Base-by-base conservation (phyloP, 2,329 filamentous ascomycete species). In the Verticillium albo-atrum region DNA sequence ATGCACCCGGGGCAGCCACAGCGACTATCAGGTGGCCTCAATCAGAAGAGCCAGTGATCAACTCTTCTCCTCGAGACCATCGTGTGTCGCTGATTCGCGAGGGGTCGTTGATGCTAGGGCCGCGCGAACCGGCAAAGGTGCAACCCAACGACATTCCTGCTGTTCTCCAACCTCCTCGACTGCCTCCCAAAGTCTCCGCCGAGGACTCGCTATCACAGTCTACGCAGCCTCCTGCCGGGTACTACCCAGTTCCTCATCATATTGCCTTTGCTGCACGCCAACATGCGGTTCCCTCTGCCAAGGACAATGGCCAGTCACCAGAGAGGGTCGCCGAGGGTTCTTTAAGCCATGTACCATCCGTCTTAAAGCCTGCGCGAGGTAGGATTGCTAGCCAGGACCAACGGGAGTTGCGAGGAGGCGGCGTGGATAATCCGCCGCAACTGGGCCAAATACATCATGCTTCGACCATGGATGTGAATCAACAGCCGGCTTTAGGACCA, bases 341-440 rank as follows among this genome's bases (percentile, higher is more conserved):
- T 3, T 30, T 57, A 12, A 28, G 26, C n/a, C 66, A 70, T 32
- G 59, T 69, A 2, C 71, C 69, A 0, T 70, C 72, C 0, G 66
- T 72, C 17, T 63, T 74, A 9, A 68, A 70, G 51, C 68, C 71
- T 15, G 71, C 68, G 3, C 65, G 65, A 7, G 70, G 66, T 0
- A 67, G 59, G 14, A 58, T 37, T 2, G 56, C 42, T 10, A 57
- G 27, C 7, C 42, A 37, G 47, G 23, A 54, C 14, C 2, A 35
- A 5, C 54, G 55, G 23, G 42, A 25, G 23, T 34, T 3, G 14
- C 51, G 26, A 53, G 25, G 51, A 10, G 14, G 25, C 26, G 15
- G 20, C 12, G 20, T n/a, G n/a, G 23, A 34, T 32, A 26, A 17
- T 0, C 54, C 6, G 27, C 34, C 28, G 3, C n/a, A 17, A 10